These are phyloP conservation scores for Nothophaeocryptopus gaeumannii DNA, from an alignment of 2,329 filamentous ascomycete species.

Conservation along the genomic window DNA sequence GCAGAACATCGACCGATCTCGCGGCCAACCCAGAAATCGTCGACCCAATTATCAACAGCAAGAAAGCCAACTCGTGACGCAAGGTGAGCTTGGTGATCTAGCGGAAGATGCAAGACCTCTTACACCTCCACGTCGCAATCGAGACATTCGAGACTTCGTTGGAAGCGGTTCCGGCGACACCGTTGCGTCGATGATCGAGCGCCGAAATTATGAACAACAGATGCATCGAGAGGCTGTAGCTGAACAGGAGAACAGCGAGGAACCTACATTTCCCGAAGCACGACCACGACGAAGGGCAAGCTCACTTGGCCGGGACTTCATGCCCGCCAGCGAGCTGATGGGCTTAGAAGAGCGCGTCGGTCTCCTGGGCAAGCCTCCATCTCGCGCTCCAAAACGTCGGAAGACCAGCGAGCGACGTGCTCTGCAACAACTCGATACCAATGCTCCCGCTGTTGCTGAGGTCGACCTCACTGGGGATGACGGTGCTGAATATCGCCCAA, in stretches of 20 bases:
- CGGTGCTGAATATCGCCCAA: conserved; percentile 16
- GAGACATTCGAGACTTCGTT: conserved; percentile 34
- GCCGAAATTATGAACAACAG: conserved; percentile 11
- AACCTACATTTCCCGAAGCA: too few species aligned
- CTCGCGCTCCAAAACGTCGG: conserved; percentile 24
- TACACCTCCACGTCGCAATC: conserved; percentile 28
- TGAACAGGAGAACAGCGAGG: neutral
- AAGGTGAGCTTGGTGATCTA: conserved; percentile 29
- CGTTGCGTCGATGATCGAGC: conserved; percentile 17
- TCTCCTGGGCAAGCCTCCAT: conserved; percentile 8
- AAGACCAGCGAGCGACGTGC: conserved; percentile 22
- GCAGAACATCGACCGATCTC: conserved; percentile 17
- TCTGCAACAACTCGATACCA: conserved; percentile 27
- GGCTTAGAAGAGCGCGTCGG: conserved; percentile 12
- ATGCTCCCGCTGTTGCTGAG: conserved; percentile 14
- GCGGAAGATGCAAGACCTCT: conserved; percentile 20
- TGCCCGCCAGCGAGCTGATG: conserved; percentile 32
- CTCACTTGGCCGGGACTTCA: conserved; percentile 19
- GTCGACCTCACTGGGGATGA: neutral
- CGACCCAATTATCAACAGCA: conserved; percentile 6
- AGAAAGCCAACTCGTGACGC: conserved; percentile 20
- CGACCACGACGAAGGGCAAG: too few species aligned
- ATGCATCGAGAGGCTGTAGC: too few species aligned
- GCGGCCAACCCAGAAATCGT: conserved; percentile 4
- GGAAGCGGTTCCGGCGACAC: conserved; percentile 1